Conservation (phyloP, 805 yeast genomes). For the Cyberlindnera suaveolens region DNA sequence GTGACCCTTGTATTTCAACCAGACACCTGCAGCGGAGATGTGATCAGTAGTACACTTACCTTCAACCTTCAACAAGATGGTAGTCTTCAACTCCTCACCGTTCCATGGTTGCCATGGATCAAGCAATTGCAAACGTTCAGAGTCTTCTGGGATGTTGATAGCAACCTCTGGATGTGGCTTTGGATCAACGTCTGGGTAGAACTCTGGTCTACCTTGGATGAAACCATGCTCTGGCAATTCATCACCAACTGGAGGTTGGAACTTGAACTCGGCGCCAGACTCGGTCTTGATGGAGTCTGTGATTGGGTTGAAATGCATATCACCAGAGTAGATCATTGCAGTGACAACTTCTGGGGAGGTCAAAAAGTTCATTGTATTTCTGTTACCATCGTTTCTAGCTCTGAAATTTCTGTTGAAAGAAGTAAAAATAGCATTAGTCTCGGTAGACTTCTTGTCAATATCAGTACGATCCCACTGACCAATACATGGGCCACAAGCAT, state of each 20-base stretch:
- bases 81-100: constrained; percentile 74
- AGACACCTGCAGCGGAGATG: constrained; percentile 97
- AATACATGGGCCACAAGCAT: constrained; percentile 99
- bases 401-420: constrained; percentile 97
- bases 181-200: constrained; percentile 71
- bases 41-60: constrained; percentile 99
- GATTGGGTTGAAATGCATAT: constrained; percentile 84
- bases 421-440: constrained; percentile 85
- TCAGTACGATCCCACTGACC: constrained; percentile 99
- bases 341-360: constrained; percentile 99
- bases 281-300: constrained; percentile 73
- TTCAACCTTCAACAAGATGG: constrained; percentile 81
- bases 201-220: constrained; percentile 63
- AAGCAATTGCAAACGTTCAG: constrained; percentile 85
- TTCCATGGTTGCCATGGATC: constrained; percentile 88
- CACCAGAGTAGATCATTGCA: constrained; percentile 93
- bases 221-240: constrained; percentile 83
- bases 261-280: constrained; percentile 69
- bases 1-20: constrained; percentile 98
- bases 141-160: constrained; percentile 75
- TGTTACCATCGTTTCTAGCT: constrained; percentile 97
- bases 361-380: constrained; percentile 93
- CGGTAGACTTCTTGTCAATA: constrained; percentile 54
- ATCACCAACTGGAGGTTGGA: constrained; percentile 73
- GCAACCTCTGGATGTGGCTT: constrained; percentile 51